phyloP scores from a whole-genome alignment of 208 protist species.

The Leishmania turanica region DNA sequence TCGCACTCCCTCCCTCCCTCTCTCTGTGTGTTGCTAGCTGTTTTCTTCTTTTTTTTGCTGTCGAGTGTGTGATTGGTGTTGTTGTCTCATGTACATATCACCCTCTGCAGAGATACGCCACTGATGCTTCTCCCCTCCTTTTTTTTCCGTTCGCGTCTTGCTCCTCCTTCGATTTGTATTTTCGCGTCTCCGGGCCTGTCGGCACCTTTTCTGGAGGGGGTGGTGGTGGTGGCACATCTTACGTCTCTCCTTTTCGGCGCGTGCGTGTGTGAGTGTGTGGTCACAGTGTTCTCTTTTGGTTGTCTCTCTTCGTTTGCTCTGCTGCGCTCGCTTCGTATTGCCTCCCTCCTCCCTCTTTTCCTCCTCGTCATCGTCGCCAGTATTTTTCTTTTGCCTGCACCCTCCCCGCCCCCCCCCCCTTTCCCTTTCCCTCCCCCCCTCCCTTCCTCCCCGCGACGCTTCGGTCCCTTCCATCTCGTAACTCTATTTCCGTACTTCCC shows the following conservation, averaged over 20 bases:
- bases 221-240: too few relatives aligned
- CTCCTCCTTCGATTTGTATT: not conserved
- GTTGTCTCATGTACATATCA: not conserved
- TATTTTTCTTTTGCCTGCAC: not conserved
- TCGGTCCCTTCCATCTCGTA: not conserved
- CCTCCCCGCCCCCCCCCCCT: too few relatives aligned
- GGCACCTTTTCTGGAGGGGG: not conserved
- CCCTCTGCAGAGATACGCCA: not conserved
- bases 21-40: not conserved
- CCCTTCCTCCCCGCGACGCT: not conserved
- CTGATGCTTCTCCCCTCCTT: not conserved
- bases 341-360: not conserved
- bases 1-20: not conserved
- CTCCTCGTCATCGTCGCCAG: not conserved
- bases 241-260: too few relatives aligned
- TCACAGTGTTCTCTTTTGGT: constrained; percentile 9
- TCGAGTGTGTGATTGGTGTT: not conserved
- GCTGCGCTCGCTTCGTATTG: not conserved
- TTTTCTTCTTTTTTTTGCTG: not conserved
- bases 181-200: not conserved
- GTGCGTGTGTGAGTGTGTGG: too few relatives aligned
- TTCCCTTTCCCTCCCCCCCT: too few relatives aligned
- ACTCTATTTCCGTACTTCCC: not conserved
- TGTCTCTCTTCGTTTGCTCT: constrained; percentile 19
- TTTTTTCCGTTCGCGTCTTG: not conserved